These are phyloP conservation scores for Scutellaria galericulata DNA, from an alignment of 257 asterid genomes.

Conservation along the genomic window DNA sequence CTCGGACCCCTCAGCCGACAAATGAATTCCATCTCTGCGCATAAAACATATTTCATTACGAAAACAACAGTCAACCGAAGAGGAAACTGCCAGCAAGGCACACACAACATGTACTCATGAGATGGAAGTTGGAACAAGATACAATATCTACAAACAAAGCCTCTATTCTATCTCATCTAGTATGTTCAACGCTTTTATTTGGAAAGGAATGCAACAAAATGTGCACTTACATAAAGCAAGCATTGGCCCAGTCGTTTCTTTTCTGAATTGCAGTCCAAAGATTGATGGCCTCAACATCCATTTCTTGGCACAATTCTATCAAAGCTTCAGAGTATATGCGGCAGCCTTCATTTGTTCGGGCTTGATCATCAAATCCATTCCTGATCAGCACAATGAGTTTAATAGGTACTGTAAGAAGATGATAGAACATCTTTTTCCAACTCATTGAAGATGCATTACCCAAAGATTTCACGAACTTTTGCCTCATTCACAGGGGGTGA, in stretches of 20 bases:
- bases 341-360: slow-evolving; percentile 53
- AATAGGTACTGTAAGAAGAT: slow-evolving; percentile 11
- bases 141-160: too few relatives aligned
- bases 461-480: slow-evolving; percentile 48
- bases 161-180: background rate
- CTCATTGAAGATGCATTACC: slow-evolving; percentile 40
- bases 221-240: slow-evolving; percentile 54
- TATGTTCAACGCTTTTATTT: background rate
- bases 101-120: too few relatives aligned
- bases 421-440: background rate
- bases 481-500: slow-evolving; percentile 74
- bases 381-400: slow-evolving; percentile 31
- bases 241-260: slow-evolving; percentile 49
- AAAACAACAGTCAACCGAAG: background rate
- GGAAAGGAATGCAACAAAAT: background rate
- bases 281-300: slow-evolving; percentile 54
- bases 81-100: background rate
- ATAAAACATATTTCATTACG: background rate
- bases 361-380: slow-evolving; percentile 49
- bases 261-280: slow-evolving; percentile 58
- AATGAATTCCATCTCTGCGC: slow-evolving; percentile 73
- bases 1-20: slow-evolving; percentile 62
- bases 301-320: slow-evolving; percentile 54
- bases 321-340: slow-evolving; percentile 62
- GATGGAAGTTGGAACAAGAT: too few relatives aligned